phyloP scores from a whole-genome alignment of 768 basidiomycete species.

The Leucosporidium scottii region DNA sequence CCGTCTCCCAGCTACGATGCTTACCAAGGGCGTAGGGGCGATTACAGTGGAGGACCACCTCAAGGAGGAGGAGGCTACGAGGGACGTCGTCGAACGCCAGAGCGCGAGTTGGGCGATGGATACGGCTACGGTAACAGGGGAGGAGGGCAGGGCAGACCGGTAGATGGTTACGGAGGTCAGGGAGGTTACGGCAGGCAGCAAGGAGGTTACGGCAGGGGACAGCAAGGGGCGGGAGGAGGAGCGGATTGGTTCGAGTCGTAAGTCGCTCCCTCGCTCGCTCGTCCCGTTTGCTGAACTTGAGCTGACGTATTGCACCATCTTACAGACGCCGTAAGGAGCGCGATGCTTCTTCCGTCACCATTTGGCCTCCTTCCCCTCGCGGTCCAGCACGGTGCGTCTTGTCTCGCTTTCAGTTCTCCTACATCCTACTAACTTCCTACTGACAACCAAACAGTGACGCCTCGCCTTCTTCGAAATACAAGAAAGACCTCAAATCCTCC shows the following conservation, averaged over 20 bases:
- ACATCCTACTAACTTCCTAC: too few species aligned
- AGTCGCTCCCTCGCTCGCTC: not conserved
- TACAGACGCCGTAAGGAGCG: conserved; percentile 65
- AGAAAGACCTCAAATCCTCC: not conserved
- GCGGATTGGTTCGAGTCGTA: conserved; percentile 65
- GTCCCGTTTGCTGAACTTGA: not conserved
- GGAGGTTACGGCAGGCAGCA: conserved; percentile 27
- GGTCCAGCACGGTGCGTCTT: conserved; percentile 50
- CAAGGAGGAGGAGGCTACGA: conserved; percentile 4
- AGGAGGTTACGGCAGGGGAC: conserved; percentile 32
- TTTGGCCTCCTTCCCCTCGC: conserved; percentile 82
- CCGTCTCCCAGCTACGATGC: conserved; percentile 15
- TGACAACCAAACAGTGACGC: not conserved
- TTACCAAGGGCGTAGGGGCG: not conserved
- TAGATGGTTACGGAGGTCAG: conserved; percentile 40
- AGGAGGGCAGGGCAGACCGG: conserved; percentile 8
- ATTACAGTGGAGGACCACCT: not conserved
- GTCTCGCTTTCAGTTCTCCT: not conserved
- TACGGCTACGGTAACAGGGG: conserved; percentile 4
- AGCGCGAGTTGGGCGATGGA: conserved; percentile 19
- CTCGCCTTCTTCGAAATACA: not conserved
- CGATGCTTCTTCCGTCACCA: conserved; percentile 51
- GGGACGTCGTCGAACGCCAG: conserved; percentile 25
- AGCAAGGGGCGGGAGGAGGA: conserved; percentile 40
- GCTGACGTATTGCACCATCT: not conserved